Percentiles rank a stretch among this genome's conserved stretches.
phyloP scores from a whole-genome alignment of 179 eudicot genomes.

The Vitellaria paradoxa region DNA sequence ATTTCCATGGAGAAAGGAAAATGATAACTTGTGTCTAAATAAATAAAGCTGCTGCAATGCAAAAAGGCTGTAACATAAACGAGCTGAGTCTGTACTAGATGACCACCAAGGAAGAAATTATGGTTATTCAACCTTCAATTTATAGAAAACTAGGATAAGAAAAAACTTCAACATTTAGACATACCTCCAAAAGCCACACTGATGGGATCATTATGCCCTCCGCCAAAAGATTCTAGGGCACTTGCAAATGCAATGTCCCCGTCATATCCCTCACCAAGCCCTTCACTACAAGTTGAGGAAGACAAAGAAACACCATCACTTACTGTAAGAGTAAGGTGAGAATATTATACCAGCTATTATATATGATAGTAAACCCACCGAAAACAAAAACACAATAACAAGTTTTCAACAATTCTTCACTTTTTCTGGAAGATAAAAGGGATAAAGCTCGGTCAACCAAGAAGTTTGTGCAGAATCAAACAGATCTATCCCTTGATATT shows the following conservation, averaged over 20 bases:
- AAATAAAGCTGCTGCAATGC: not conserved
- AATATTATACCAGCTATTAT: not conserved
- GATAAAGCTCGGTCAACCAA: not conserved
- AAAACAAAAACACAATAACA: not conserved
- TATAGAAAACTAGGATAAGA: not conserved
- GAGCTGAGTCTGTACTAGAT: not conserved
- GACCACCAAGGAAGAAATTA: not conserved
- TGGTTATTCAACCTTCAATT: too few relatives aligned
- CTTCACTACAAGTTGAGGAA: constrained; percentile 59
- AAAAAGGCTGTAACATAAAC: not conserved
- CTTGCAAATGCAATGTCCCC: constrained; percentile 99
- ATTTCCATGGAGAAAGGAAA: not conserved
- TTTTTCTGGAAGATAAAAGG: constrained; percentile 7
- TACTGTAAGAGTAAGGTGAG: not conserved
- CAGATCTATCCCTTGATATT: not conserved
- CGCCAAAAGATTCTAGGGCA: constrained; percentile 90
- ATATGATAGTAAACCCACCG: not conserved
- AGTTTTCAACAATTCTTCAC: not conserved
- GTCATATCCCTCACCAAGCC: constrained; percentile 98
- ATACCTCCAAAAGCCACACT: constrained; percentile 99
- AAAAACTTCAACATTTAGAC: not conserved
- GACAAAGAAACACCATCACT: constrained; percentile 2
- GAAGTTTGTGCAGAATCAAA: not conserved
- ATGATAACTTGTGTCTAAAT: not conserved
- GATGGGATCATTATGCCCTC: constrained; percentile 97